Conservation (phyloP, 2,329 filamentous ascomycete genomes). For the Phialocephala subalpina region DNA sequence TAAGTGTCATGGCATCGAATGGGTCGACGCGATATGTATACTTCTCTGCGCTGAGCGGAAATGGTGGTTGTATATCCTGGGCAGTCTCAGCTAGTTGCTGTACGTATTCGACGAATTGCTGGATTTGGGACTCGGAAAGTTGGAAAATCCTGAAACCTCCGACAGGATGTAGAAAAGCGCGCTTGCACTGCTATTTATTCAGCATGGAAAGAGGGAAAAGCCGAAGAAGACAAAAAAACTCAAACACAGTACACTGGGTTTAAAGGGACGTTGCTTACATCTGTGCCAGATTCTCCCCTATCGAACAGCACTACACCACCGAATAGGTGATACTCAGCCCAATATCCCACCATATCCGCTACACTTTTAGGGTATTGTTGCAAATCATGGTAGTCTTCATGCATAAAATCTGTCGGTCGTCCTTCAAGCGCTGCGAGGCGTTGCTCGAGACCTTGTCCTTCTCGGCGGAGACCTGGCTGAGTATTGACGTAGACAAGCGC, state of each 20-base stretch:
- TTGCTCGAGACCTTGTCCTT: slow-evolving; percentile 16
- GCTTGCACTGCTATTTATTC: slow-evolving; percentile 19
- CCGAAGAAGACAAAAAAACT: slow-evolving; percentile 1
- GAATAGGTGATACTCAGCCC: slow-evolving; percentile 39
- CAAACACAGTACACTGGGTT: slow-evolving; percentile 7
- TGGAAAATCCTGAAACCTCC: slow-evolving; percentile 27
- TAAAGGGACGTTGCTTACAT: slow-evolving; percentile 14
- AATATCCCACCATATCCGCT: slow-evolving; percentile 41
- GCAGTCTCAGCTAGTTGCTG: slow-evolving; percentile 14
- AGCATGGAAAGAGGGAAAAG: slow-evolving; percentile 7
- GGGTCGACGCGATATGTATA: slow-evolving; percentile 27
- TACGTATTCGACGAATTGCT: slow-evolving; percentile 21
- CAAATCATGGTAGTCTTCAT: slow-evolving; percentile 27
- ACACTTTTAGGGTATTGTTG: slow-evolving; percentile 38
- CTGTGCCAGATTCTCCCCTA: slow-evolving; percentile 26
- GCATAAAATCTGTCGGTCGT: slow-evolving; percentile 31
- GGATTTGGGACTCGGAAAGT: slow-evolving; percentile 24
- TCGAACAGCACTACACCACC: slow-evolving; percentile 43
- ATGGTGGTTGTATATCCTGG: slow-evolving; percentile 20
- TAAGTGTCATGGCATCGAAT: slow-evolving; percentile 28
- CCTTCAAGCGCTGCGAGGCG: slow-evolving; percentile 17
- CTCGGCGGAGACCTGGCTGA: slow-evolving; percentile 23
- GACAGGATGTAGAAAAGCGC: slow-evolving; percentile 25
- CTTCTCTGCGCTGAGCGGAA: slow-evolving; percentile 25
- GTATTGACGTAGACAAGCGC: slow-evolving; percentile 29